phyloP scores from a whole-genome alignment of 1,284 basidiomycete species.

The Gastroboletus turbinatus region DNA sequence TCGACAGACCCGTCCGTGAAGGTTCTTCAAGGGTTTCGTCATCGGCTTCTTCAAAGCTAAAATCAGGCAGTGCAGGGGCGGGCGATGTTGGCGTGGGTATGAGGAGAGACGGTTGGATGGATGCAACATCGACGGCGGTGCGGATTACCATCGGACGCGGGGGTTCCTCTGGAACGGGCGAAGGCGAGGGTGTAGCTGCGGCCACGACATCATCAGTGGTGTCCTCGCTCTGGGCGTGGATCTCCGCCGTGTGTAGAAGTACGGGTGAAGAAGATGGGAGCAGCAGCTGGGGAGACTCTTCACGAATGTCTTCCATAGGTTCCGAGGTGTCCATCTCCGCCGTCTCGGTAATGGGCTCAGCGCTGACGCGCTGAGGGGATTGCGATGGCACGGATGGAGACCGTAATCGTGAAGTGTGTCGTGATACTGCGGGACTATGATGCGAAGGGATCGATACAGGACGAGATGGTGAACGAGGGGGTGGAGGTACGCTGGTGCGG shows the following conservation, averaged over 20 bases:
- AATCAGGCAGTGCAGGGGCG: conserved; percentile 28
- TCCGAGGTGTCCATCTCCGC: conserved; percentile 15
- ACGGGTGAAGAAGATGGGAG: conserved; percentile 25
- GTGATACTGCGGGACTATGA: conserved; percentile 19
- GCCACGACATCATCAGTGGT: conserved; percentile 1
- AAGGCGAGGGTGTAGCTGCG: not conserved
- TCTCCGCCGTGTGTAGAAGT: not conserved
- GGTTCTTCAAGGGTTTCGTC: conserved; percentile 25
- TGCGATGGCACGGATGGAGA: conserved; percentile 10
- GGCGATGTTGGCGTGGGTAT: conserved; percentile 39
- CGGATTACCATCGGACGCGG: conserved; percentile 28
- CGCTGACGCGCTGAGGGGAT: conserved; percentile 9
- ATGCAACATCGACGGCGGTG: conserved; percentile 31
- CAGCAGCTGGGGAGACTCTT: conserved; percentile 26
- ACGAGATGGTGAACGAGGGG: conserved; percentile 20
- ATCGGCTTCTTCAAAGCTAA: conserved; percentile 30
- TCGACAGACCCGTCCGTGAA: conserved; percentile 17
- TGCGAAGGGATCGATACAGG: conserved; percentile 5
- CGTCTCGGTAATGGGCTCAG: conserved; percentile 8
- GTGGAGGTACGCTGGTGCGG: not conserved
- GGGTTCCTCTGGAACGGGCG: conserved; percentile 1
- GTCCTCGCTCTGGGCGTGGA: not conserved
- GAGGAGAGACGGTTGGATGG: conserved; percentile 29
- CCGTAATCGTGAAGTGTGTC: conserved; percentile 15
- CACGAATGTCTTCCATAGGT: conserved; percentile 23